These are phyloP conservation scores for Metarhizium brunneum DNA, from an alignment of 2,329 filamentous ascomycete genomes.

Conservation along the genomic window DNA sequence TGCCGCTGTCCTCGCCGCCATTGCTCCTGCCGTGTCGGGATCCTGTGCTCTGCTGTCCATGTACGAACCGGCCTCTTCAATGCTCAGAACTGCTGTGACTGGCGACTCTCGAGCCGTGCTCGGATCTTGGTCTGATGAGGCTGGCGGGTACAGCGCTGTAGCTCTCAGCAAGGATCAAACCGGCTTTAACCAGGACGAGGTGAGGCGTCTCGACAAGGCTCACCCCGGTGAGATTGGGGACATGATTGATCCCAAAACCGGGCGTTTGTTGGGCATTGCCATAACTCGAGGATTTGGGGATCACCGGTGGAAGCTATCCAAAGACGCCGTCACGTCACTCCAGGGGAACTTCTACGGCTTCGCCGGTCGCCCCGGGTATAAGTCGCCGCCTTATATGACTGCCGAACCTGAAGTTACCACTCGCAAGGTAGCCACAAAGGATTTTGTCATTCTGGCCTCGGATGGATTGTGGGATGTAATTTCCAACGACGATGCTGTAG, in stretches of 20 bases:
- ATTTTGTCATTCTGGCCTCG: constrained; percentile 56
- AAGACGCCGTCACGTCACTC: constrained; percentile 26
- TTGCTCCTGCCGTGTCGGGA: constrained; percentile 34
- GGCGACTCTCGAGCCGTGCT: constrained; percentile 61
- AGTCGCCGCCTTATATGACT: constrained; percentile 58
- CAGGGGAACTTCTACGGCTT: constrained; percentile 41
- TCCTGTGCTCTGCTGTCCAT: constrained; percentile 56
- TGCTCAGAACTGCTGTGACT: constrained; percentile 53
- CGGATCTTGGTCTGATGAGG: constrained; percentile 34
- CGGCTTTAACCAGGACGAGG: constrained; percentile 51
- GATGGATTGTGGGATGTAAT: constrained; percentile 60
- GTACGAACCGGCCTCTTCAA: constrained; percentile 44
- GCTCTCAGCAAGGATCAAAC: constrained; percentile 58
- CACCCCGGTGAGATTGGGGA: constrained; percentile 55
- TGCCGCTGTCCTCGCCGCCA: constrained; percentile 17
- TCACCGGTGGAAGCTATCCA: constrained; percentile 56
- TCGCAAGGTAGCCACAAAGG: constrained; percentile 35
- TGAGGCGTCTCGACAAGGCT: constrained; percentile 40
- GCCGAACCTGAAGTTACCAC: constrained; percentile 57
- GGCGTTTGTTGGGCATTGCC: constrained; percentile 51
- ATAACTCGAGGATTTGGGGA: constrained; percentile 62
- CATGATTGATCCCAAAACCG: constrained; percentile 36
- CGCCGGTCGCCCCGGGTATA: constrained; percentile 29
- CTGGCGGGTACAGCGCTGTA: constrained; percentile 37
- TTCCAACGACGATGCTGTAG: constrained; percentile 46